Base-by-base conservation (phyloP, 1,284 basidiomycete species). In the Wolfiporia cocos region DNA sequence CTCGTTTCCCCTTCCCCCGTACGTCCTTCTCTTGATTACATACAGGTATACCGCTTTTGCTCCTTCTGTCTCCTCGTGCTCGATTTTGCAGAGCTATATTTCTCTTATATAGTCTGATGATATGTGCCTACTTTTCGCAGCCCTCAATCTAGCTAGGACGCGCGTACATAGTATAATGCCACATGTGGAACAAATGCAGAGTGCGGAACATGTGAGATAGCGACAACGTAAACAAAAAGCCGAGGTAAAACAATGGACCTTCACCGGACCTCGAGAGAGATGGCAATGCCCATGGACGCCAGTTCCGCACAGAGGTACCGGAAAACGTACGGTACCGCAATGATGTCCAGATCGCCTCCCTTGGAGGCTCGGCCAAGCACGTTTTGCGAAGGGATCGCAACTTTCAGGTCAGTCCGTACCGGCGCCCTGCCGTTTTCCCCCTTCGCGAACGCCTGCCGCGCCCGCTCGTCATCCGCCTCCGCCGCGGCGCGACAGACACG, bases 301-400 rank as follows among this genome's bases (percentile, higher is more conserved):
- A 91, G 62, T 61, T 91, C 86, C 5, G 86, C 86, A 59, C 88
- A 91, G 6, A 94, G 73, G 63, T 92, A 91, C 41, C 90, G 74
- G 67, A 94, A 93, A 36, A 97, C 95, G 59, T 92, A 99, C 5
- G 96, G 96, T 19, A 99, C 81, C 5, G 95, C 95, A 41, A 97
- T 81, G 34, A 97, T 85, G 62, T 96, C 94, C 62, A 96, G 77
- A 55, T 92, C 82, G 4, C 86, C 82, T 31, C 84, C 84, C 65
- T 81, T 82, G 53, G 66, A 65, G 28, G 68, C 65, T 37, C 64
- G 65, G 41, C 73, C 71, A 33, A 90, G 68, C 37, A 89, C 69
- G 57, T 89, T 75, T 48, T 75, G 69, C 26, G 76, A 75, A 22
- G 81, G 70, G 38, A 88, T 75, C 15, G 76, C 72, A 33, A 88